A percentile compares a stretch with the other conserved stretches of the same genome.
phyloP scores from a whole-genome alignment of 441 rosid genomes.

The Daphne laureola region DNA sequence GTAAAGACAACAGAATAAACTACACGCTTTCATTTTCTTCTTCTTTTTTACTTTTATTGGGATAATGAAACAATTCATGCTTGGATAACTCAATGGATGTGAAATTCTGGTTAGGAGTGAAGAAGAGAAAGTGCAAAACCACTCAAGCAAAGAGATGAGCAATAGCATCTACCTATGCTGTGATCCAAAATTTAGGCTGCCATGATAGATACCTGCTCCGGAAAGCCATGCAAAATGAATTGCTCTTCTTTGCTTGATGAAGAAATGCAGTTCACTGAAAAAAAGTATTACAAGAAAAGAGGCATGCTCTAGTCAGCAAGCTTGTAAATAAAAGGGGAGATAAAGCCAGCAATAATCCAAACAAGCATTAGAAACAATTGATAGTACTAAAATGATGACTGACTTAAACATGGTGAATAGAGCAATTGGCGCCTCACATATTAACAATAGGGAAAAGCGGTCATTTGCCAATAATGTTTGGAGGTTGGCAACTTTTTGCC shows the following conservation, averaged over 20 bases:
- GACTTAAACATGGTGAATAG: slow-evolving; percentile 1
- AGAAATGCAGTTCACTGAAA: slow-evolving; percentile 89
- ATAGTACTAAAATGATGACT: background rate
- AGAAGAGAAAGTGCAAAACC: slow-evolving; percentile 13
- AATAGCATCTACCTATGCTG: slow-evolving; percentile 64
- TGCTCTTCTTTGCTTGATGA: slow-evolving; percentile 96
- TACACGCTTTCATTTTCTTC: too few species aligned
- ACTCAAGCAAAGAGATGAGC: background rate
- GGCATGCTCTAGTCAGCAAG: slow-evolving; percentile 19
- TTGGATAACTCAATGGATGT: background rate
- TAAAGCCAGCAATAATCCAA: background rate
- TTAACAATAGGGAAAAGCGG: too few species aligned
- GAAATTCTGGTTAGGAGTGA: background rate
- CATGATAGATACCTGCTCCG: slow-evolving; percentile 96
- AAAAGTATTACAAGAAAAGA: slow-evolving; percentile 15
- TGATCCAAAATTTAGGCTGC: slow-evolving; percentile 96
- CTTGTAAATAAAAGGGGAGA: slow-evolving; percentile 6
- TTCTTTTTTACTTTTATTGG: too few species aligned
- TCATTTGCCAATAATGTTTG: too few species aligned
- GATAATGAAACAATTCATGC: too few species aligned
- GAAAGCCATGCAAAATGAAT: slow-evolving; percentile 99
- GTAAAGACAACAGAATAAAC: background rate
- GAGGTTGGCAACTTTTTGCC: too few species aligned
- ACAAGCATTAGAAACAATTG: background rate
- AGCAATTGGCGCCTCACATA: background rate